These are phyloP conservation scores for Hyphodiscus sp. DNA, from an alignment of 2,329 filamentous ascomycete genomes.

Conservation along the genomic window DNA sequence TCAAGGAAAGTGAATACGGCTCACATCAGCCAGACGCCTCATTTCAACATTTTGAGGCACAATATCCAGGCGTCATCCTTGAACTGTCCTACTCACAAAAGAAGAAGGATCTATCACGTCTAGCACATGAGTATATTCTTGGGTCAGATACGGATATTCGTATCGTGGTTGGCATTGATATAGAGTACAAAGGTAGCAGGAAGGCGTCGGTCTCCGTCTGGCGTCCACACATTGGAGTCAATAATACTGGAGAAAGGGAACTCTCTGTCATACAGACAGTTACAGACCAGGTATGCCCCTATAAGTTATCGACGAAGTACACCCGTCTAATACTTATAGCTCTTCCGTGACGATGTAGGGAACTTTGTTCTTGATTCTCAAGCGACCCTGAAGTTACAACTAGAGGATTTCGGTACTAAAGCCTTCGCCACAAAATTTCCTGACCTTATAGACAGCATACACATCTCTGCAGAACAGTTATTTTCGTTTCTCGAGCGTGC, in stretches of 20 bases:
- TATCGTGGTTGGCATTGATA: conserved; percentile 26
- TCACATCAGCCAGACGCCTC: conserved; percentile 15
- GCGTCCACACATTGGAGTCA: conserved; percentile 12
- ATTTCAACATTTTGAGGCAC: conserved; percentile 15
- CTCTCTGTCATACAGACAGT: conserved; percentile 15
- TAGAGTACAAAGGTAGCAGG: conserved; percentile 22
- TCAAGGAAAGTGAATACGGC: conserved; percentile 8
- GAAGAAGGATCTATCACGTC: conserved; percentile 20
- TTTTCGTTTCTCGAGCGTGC: too few relatives aligned
- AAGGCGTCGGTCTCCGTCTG: conserved; percentile 12
- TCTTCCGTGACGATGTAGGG: too few relatives aligned
- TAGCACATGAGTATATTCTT: conserved; percentile 26
- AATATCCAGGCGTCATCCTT: conserved; percentile 19
- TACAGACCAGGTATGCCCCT: not conserved
- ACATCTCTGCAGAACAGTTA: too few relatives aligned
- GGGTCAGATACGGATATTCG: conserved; percentile 20
- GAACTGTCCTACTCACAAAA: conserved; percentile 27
- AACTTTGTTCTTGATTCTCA: too few relatives aligned
- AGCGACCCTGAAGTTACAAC: too few relatives aligned
- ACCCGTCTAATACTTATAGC: too few relatives aligned
- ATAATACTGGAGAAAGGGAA: conserved; percentile 12
- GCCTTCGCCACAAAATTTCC: too few relatives aligned
- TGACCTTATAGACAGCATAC: too few relatives aligned
- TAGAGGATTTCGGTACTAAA: too few relatives aligned
- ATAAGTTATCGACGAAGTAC: too few relatives aligned